These are phyloP conservation scores for Pichia occidentalis DNA, from an alignment of 805 yeast genomes.

Conservation along the genomic window DNA sequence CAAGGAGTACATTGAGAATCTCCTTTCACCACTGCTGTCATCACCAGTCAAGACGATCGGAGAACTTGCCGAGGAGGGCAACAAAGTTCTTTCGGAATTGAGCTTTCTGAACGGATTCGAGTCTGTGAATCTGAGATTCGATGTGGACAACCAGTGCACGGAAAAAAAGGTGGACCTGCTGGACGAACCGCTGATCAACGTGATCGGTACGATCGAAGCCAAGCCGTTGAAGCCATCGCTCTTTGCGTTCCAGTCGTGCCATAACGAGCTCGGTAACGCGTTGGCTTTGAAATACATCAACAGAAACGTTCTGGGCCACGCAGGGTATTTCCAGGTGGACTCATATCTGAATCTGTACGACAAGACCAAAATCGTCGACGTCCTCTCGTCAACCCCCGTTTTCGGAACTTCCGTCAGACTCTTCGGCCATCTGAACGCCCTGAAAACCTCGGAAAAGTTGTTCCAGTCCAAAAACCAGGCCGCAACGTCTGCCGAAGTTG, in stretches of 20 bases:
- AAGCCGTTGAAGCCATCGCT: slow-evolving; percentile 2
- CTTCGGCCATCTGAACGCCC: slow-evolving; percentile 41
- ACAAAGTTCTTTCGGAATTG: slow-evolving; percentile 19
- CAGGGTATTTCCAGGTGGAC: slow-evolving; percentile 51
- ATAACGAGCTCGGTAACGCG: slow-evolving; percentile 9
- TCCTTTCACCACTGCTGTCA: slow-evolving; percentile 38
- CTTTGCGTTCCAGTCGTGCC: slow-evolving; percentile 6
- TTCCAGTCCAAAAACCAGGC: slow-evolving; percentile 47
- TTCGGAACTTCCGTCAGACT: slow-evolving; percentile 40
- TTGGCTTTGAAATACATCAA: slow-evolving; percentile 33
- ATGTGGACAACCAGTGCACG: slow-evolving; percentile 11
- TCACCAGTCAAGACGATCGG: slow-evolving; percentile 35
- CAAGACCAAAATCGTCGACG: slow-evolving; percentile 47
- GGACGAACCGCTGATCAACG: slow-evolving; percentile 8
- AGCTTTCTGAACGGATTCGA: slow-evolving; percentile 26
- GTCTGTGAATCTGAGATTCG: slow-evolving; percentile 20
- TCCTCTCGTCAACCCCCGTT: slow-evolving; percentile 39
- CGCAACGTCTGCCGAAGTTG: slow-evolving; percentile 44
- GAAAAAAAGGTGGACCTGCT: slow-evolving; percentile 2
- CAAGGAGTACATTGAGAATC: slow-evolving; percentile 37
- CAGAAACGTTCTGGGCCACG: slow-evolving; percentile 60
- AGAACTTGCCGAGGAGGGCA: slow-evolving; percentile 31
- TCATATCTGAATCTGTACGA: slow-evolving; percentile 39
- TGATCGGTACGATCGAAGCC: slow-evolving; percentile 9
- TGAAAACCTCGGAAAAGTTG: slow-evolving; percentile 46